These are phyloP conservation scores for Inonotus obliquus DNA, from an alignment of 1,284 basidiomycete genomes.

Conservation along the genomic window DNA sequence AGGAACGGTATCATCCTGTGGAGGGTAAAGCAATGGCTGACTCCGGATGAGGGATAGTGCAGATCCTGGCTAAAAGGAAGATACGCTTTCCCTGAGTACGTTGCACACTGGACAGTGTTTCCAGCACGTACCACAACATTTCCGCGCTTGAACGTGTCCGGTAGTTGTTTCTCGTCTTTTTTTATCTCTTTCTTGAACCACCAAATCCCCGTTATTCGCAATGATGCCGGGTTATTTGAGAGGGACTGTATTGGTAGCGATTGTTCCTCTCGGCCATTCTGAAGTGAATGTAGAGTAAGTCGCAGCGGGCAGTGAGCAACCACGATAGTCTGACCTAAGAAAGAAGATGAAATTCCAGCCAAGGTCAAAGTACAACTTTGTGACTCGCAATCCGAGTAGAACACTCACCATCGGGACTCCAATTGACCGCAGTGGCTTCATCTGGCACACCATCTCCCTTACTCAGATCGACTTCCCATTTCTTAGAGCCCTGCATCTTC, in stretches of 20 bases:
- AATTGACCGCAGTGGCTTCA: constrained; percentile 56
- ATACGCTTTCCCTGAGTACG: constrained; percentile 6
- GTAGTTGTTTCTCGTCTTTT: constrained; percentile 42
- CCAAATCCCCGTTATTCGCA: constrained; percentile 53
- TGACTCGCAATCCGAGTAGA: background rate
- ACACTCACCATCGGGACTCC: constrained; percentile 74
- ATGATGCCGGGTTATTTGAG: constrained; percentile 18
- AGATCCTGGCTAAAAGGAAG: constrained; percentile 59
- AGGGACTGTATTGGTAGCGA: constrained; percentile 34
- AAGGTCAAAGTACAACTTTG: background rate
- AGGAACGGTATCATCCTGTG: constrained; percentile 58
- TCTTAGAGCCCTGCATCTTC: constrained; percentile 73
- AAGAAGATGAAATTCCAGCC: constrained; percentile 19
- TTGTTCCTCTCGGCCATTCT: constrained; percentile 59
- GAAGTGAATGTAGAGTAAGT: constrained; percentile 67
- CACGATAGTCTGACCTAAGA: constrained; percentile 64
- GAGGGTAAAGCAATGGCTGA: constrained; percentile 64
- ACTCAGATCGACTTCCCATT: constrained; percentile 70
- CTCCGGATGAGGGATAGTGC: constrained; percentile 63
- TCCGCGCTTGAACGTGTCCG: constrained; percentile 70
- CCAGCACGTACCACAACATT: constrained; percentile 50
- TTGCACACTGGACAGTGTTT: background rate
- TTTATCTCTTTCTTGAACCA: constrained; percentile 58
- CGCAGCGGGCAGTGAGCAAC: constrained; percentile 65
- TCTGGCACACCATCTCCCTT: constrained; percentile 36